These are phyloP conservation scores for Darksidea phi DNA, from an alignment of 495 filamentous ascomycete genomes.

Conservation along the genomic window DNA sequence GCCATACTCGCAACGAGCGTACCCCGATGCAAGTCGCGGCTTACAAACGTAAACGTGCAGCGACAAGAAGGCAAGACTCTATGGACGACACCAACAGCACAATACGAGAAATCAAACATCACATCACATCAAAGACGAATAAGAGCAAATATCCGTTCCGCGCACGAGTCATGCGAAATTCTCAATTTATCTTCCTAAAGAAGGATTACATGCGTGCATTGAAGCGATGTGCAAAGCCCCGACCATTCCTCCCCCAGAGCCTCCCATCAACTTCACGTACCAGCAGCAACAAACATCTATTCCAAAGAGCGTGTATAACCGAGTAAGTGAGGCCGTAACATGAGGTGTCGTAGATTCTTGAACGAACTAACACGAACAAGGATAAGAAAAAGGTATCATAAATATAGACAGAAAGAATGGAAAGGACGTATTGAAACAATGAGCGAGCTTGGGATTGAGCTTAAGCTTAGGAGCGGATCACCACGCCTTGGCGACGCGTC, in stretches of 20 bases:
- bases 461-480: conserved; percentile 56
- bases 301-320: neutral
- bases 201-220: conserved; percentile 2
- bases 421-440: conserved; percentile 11
- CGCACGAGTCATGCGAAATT: conserved; percentile 25
- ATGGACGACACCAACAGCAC: too few relatives aligned
- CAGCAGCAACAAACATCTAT: conserved; percentile 10
- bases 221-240: conserved; percentile 7
- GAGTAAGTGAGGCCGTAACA: conserved; percentile 12
- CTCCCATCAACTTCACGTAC: conserved; percentile 3
- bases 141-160: too few relatives aligned
- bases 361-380: neutral
- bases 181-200: neutral
- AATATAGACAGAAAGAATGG: conserved; percentile 27
- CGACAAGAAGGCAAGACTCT: too few relatives aligned
- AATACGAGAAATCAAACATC: too few relatives aligned
- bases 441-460: neutral
- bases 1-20: too few relatives aligned
- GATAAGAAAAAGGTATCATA: conserved; percentile 9
- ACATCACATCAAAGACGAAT: too few relatives aligned
- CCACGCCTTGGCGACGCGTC: conserved; percentile 73
- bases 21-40: too few relatives aligned
- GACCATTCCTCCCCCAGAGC: neutral
- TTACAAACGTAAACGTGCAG: too few relatives aligned
- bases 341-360: neutral